Evolutionary conservation across 257 asterid genomes (phyloP).

Genomic region (Solanum medicagineum): DNA sequence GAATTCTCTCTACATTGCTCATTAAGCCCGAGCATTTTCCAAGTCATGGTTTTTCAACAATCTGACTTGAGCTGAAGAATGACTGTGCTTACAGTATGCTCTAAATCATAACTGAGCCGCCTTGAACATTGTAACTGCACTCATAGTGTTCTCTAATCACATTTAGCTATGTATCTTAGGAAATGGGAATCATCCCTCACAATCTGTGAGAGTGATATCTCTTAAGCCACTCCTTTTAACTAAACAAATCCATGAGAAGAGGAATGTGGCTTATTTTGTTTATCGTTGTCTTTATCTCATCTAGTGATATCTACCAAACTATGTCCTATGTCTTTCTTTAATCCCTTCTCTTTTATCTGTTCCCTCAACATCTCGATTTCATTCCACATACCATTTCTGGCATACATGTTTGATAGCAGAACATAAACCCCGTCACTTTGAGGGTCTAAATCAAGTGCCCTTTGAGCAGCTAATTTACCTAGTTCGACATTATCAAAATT

Average conservation of each 20-base stretch:
- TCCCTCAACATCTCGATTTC: constrained; percentile 63
- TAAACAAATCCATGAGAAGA: background rate
- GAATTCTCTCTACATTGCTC: background rate
- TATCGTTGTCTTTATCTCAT: background rate
- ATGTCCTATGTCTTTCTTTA: constrained; percentile 66
- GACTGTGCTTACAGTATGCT: background rate
- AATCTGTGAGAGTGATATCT: background rate
- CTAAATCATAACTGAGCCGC: background rate
- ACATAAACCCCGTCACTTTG: constrained; percentile 53
- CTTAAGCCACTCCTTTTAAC: background rate
- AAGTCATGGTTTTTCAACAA: background rate
- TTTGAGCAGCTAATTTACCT: constrained; percentile 63
- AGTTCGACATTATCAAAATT: constrained; percentile 58
- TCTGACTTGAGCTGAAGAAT: background rate
- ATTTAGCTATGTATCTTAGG: background rate
- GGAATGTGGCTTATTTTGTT: background rate
- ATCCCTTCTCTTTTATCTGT: constrained; percentile 39
- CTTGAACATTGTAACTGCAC: background rate
- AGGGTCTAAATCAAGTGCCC: constrained; percentile 71
- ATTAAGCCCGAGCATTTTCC: background rate
- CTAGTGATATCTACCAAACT: constrained; percentile 31
- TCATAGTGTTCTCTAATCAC: background rate
- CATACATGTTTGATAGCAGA: constrained; percentile 68
- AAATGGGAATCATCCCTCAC: background rate
- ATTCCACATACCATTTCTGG: constrained; percentile 62